phyloP scores from a whole-genome alignment of 352 stramenopile genomes.

The Phytopythium cucurbitacearum region DNA sequence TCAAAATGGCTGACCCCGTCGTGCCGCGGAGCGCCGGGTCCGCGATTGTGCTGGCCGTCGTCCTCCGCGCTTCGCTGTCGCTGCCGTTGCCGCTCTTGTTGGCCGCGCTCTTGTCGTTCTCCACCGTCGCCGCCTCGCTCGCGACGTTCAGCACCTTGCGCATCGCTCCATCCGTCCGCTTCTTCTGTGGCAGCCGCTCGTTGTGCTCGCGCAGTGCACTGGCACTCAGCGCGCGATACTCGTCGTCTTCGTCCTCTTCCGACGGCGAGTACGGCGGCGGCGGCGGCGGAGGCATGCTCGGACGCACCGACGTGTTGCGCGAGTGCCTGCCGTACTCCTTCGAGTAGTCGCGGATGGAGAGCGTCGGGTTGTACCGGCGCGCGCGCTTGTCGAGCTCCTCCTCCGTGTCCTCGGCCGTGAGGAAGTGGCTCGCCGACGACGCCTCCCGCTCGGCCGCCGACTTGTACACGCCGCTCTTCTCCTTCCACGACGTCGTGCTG shows the following conservation, averaged over 20 bases:
- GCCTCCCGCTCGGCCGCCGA: constrained; percentile 11
- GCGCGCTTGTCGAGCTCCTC: constrained; percentile 31
- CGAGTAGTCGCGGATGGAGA: constrained; percentile 16
- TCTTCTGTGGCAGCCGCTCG: not conserved
- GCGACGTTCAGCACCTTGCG: not conserved
- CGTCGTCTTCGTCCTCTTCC: constrained; percentile 13
- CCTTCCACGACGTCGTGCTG: constrained; percentile 19
- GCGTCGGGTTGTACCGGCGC: constrained; percentile 28
- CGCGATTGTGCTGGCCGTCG: not conserved
- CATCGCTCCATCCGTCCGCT: not conserved
- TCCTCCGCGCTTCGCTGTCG: not conserved
- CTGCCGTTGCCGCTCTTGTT: constrained; percentile 1
- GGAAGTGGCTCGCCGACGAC: constrained; percentile 16
- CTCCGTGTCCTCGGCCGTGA: constrained; percentile 27
- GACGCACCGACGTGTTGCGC: not conserved
- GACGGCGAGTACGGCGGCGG: constrained; percentile 17
- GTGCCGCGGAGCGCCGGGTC: constrained; percentile 13
- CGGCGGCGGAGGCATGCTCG: constrained; percentile 13
- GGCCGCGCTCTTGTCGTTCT: constrained; percentile 4
- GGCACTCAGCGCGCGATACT: constrained; percentile 17
- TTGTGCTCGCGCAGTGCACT: constrained; percentile 21
- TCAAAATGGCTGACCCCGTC: constrained; percentile 35
- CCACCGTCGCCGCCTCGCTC: not conserved
- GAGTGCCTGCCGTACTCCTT: constrained; percentile 1
- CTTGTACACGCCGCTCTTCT: constrained; percentile 23